Evolutionary conservation across 495 filamentous ascomycete genomes (phyloP).

Genomic region (Penicillium goetzii): DNA sequence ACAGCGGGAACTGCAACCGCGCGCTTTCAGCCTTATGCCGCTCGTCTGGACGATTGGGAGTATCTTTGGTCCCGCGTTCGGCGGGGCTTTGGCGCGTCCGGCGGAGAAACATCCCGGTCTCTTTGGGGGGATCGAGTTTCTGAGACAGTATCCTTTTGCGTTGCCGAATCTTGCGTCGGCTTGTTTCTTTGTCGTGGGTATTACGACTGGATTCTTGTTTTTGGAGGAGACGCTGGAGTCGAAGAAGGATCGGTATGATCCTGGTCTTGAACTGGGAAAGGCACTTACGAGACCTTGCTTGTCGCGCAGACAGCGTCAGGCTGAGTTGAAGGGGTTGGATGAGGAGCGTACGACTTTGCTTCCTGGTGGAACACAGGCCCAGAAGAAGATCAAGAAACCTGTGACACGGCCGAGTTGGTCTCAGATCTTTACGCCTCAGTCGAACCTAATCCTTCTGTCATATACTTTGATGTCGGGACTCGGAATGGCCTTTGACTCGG

Average conservation of each 20-base stretch:
- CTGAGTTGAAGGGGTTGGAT: conserved; percentile 24
- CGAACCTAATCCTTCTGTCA: conserved; percentile 70
- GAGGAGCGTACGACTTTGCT: conserved; percentile 50
- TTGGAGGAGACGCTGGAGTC: conserved; percentile 76
- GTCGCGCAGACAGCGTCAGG: conserved; percentile 23
- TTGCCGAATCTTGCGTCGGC: conserved; percentile 81
- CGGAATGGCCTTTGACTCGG: conserved; percentile 76
- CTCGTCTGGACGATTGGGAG: conserved; percentile 79
- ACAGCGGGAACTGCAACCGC: conserved; percentile 77
- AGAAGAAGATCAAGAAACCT: conserved; percentile 23
- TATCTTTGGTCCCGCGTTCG: conserved; percentile 88
- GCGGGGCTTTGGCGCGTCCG: conserved; percentile 82
- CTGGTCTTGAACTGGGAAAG: conserved; percentile 68
- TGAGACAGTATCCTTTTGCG: conserved; percentile 76
- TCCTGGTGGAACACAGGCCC: conserved; percentile 15
- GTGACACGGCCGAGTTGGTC: conserved; percentile 53
- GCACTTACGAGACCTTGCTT: conserved; percentile 38
- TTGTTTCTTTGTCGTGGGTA: conserved; percentile 71
- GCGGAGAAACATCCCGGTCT: conserved; percentile 66
- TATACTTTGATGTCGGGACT: conserved; percentile 80
- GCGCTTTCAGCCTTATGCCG: conserved; percentile 84
- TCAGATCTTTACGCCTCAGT: conserved; percentile 76
- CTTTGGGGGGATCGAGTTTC: conserved; percentile 67
- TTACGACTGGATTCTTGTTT: conserved; percentile 71
- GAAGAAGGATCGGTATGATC: conserved; percentile 65